Evolutionary conservation across 345 rosid species (phyloP), one percentile per base, ranked within the genome.

Genomic region (Laguncularia racemosa): DNA sequence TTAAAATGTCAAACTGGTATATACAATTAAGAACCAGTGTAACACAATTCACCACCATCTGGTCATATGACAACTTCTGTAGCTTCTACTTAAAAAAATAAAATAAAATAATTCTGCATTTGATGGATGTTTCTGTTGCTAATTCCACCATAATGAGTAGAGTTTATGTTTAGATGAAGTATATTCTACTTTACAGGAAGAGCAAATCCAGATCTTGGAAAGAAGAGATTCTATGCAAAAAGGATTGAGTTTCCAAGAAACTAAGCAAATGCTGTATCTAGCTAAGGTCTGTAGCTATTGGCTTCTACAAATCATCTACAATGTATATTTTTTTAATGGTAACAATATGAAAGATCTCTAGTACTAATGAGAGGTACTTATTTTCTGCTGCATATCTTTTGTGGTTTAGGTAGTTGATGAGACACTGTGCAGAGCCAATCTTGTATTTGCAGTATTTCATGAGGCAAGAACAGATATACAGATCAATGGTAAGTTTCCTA

Each of bases 371-470:
- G 28, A 23, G 40, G 40, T 9, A 33, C 11, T 9, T 4, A 4
- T 33, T 33, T 33, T 7, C 40, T 33, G 40, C 0, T 7, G 40
- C 40, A 33, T 33, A 33, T 33, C 40, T 33, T 33, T 33, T 33
- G 40, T 33, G 40, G 40, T 23, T 23, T 18, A 80, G 84, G 86
- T 76, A 54, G 73, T 78, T 14, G 84, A 83, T 55, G 89, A 83
- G 67, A 78, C 82, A 20, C 78, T 84, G 46, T 74, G 79, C 38
- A 61, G 63, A 57, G 64, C 69, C 50, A 78, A 83, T 57, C 62
- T 84, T 62, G 79, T 75, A 16, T 74, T 76, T 19, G 50, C 48
- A 0, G 80, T 78, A 46, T 81, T 81, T 52, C 70, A 81, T 12
- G 84, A 78, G 57, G 81, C 84, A 19, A 81, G 68, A 49, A 57